These are phyloP conservation scores for Sporothrix inflata DNA, from an alignment of 2,329 filamentous ascomycete species.

Conservation along the genomic window DNA sequence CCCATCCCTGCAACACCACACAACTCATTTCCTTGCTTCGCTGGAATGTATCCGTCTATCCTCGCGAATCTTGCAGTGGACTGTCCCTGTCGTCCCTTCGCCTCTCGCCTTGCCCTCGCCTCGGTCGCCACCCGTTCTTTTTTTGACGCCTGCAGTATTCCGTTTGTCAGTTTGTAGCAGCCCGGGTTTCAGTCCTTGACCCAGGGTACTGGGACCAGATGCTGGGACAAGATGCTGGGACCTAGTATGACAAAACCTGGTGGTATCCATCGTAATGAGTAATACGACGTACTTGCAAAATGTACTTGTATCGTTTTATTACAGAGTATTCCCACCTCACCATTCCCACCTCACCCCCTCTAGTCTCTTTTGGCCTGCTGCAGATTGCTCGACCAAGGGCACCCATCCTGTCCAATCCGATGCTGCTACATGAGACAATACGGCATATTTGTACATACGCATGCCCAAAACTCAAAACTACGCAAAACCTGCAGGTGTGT, in stretches of 20 bases:
- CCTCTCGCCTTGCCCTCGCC: neutral
- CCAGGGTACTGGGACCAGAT: slow-evolving; percentile 6
- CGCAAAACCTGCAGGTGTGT: neutral
- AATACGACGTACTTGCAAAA: no score
- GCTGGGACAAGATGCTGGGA: neutral
- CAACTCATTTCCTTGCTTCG: neutral
- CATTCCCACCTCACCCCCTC: no score
- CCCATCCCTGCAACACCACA: neutral
- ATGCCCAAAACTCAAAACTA: neutral
- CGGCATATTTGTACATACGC: neutral
- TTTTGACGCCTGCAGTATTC: neutral
- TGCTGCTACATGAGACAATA: neutral
- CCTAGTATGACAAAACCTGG: neutral
- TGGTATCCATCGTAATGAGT: no score
- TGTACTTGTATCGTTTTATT: no score
- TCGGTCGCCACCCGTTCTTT: neutral
- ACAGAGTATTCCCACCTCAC: no score
- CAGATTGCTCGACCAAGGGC: neutral
- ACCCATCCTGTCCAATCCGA: neutral
- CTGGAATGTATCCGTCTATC: neutral
- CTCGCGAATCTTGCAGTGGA: slow-evolving; percentile 18
- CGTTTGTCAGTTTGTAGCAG: neutral
- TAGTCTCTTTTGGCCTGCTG: slow-evolving; percentile 4
- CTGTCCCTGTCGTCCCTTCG: neutral
- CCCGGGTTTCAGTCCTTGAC: neutral